Percentiles rank a stretch among this genome's conserved stretches.
Evolutionary conservation across 805 yeast genomes (phyloP).

Genomic region (Candida maesae): DNA sequence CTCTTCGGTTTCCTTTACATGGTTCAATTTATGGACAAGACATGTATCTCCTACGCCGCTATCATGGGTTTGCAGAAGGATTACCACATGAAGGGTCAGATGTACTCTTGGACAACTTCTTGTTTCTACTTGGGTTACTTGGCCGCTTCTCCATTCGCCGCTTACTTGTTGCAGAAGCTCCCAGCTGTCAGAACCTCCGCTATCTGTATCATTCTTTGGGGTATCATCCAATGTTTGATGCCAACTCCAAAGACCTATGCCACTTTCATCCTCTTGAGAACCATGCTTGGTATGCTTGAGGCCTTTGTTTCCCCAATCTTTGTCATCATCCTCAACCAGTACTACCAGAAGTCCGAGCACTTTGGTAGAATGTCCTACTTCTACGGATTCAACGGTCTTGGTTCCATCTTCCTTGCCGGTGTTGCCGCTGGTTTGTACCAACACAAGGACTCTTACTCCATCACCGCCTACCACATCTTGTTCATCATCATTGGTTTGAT

Average conservation of each 20-base stretch:
- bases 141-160: slow-evolving; percentile 43
- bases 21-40: slow-evolving; percentile 41
- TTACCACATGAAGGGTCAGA: slow-evolving; percentile 37
- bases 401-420: slow-evolving; percentile 38
- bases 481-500: slow-evolving; percentile 52
- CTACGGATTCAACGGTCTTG: slow-evolving; percentile 30
- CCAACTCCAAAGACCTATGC: slow-evolving; percentile 41
- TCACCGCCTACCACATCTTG: slow-evolving; percentile 49
- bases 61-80: slow-evolving; percentile 40
- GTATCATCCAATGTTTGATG: slow-evolving; percentile 37
- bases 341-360: slow-evolving; percentile 28
- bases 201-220: slow-evolving; percentile 45
- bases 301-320: slow-evolving; percentile 32
- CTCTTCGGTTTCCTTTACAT: slow-evolving; percentile 27
- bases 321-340: slow-evolving; percentile 20
- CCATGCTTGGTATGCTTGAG: slow-evolving; percentile 49
- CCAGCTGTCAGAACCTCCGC: slow-evolving; percentile 35
- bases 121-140: slow-evolving; percentile 53
- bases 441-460: slow-evolving; percentile 28
- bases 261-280: slow-evolving; percentile 42
- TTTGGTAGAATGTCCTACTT: slow-evolving; percentile 31
- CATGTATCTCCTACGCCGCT: slow-evolving; percentile 39
- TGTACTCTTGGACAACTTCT: slow-evolving; percentile 44
- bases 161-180: slow-evolving; percentile 41
- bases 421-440: slow-evolving; percentile 40